These are phyloP conservation scores for Stagonosporopsis vannaccii DNA, from an alignment of 2,329 filamentous ascomycete species.

Conservation along the genomic window DNA sequence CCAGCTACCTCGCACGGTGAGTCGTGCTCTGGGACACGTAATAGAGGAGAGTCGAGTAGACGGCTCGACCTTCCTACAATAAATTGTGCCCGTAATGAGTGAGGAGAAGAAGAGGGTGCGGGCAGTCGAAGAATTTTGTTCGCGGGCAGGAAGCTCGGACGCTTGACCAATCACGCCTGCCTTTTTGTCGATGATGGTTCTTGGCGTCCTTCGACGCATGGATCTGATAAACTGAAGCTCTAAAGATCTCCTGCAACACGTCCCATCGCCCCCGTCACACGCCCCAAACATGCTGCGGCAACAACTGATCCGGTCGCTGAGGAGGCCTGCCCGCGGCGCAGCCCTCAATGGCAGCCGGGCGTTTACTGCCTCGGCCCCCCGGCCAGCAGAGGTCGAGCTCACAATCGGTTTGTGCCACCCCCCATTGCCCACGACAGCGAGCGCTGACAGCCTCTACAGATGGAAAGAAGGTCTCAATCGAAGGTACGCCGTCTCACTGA, in stretches of 20 bases:
- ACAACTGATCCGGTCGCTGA: constrained; percentile 68
- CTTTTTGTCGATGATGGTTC: constrained; percentile 21
- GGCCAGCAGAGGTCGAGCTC: constrained; percentile 92
- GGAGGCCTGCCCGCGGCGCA: constrained; percentile 61
- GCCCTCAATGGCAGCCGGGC: constrained; percentile 70
- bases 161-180: constrained; percentile 43
- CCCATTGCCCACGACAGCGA: constrained; percentile 22
- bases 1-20: constrained; percentile 68
- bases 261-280: constrained; percentile 39
- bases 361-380: constrained; percentile 80
- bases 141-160: constrained; percentile 19
- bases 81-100: constrained; percentile 70
- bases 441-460: constrained; percentile 64
- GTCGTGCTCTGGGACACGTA: constrained; percentile 67
- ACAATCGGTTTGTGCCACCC: constrained; percentile 77
- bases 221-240: constrained; percentile 9
- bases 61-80: constrained; percentile 67
- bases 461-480: constrained; percentile 97
- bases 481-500: constrained; percentile 68
- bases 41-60: constrained; percentile 66
- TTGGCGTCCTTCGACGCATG: constrained; percentile 3
- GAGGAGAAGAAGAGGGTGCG: constrained; percentile 42
- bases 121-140: constrained; percentile 37
- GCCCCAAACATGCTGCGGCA: constrained; percentile 66
- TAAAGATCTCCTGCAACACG: constrained; percentile 33